A percentile compares a stretch with the other conserved stretches of the same genome.
Evolutionary conservation across 495 filamentous ascomycete genomes (phyloP).

Genomic region (Aspergillus hancockii): DNA sequence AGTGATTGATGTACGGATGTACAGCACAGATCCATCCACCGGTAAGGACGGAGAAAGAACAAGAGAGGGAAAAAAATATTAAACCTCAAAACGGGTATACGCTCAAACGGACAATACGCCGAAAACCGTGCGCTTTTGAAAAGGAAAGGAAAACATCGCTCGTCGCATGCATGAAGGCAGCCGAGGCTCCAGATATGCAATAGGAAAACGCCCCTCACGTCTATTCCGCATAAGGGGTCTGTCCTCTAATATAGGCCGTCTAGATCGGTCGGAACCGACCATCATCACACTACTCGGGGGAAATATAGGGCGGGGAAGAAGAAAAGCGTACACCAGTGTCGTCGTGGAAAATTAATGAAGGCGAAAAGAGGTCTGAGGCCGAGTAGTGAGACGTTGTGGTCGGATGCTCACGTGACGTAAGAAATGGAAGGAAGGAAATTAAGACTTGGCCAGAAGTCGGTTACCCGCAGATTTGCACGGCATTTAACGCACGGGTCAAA

Average conservation of each 20-base stretch:
- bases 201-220: conserved; percentile 11
- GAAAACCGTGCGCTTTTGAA: conserved; percentile 13
- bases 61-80: not conserved
- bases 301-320: not conserved
- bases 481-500: conserved; percentile 43
- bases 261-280: not conserved
- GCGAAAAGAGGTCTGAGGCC: not conserved
- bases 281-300: not conserved
- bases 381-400: not conserved
- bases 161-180: conserved; percentile 9
- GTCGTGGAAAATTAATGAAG: conserved; percentile 5
- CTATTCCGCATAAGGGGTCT: conserved; percentile 3
- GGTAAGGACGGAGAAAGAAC: conserved; percentile 1
- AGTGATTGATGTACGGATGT: not conserved
- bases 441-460: conserved; percentile 21
- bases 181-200: not conserved
- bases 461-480: conserved; percentile 42
- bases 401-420: conserved; percentile 9
- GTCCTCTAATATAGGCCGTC: not conserved
- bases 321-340: conserved; percentile 4
- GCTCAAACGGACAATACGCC: conserved; percentile 30
- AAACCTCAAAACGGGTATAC: conserved; percentile 33
- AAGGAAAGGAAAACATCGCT: conserved; percentile 16
- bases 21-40: conserved; percentile 9
- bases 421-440: conserved; percentile 2